Conservation (phyloP, 768 basidiomycete genomes). For the Pholiota molesta region DNA sequence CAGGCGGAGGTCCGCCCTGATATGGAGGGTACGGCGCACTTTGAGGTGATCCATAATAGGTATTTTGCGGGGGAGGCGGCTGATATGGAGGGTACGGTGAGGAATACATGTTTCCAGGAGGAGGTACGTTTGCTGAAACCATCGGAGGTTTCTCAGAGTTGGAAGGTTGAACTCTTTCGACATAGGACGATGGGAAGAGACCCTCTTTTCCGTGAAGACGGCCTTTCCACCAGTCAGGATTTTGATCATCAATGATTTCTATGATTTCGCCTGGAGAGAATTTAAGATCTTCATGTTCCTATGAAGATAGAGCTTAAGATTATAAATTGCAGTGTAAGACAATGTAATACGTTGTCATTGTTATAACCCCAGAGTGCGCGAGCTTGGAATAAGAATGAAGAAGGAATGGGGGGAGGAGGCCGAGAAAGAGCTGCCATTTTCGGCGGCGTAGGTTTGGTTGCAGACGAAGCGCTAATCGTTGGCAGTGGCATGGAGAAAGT, state of each 20-base stretch:
- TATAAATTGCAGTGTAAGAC: not conserved
- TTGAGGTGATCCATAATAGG: constrained; percentile 19
- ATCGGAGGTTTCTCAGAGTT: constrained; percentile 19
- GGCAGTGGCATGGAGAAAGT: constrained; percentile 12
- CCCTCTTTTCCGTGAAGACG: constrained; percentile 60
- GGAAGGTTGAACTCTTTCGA: constrained; percentile 48
- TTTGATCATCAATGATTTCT: constrained; percentile 72
- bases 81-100: constrained; percentile 18
- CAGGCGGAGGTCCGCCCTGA: constrained; percentile 9
- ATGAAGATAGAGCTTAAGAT: constrained; percentile 6
- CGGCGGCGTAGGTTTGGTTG: constrained; percentile 3
- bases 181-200: constrained; percentile 76
- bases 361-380: constrained; percentile 71
- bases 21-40: constrained; percentile 5
- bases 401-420: constrained; percentile 20
- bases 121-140: constrained; percentile 22
- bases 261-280: constrained; percentile 77
- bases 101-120: constrained; percentile 20
- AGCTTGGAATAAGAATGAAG: constrained; percentile 39
- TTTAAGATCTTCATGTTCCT: constrained; percentile 76
- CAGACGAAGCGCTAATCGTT: constrained; percentile 9
- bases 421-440: constrained; percentile 18
- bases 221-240: constrained; percentile 90
- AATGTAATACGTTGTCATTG: constrained; percentile 42
- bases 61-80: constrained; percentile 3